Evolutionary conservation across 768 basidiomycete species (phyloP), one percentile per base, ranked within the genome.

Genomic region (Suillus ampliporus): DNA sequence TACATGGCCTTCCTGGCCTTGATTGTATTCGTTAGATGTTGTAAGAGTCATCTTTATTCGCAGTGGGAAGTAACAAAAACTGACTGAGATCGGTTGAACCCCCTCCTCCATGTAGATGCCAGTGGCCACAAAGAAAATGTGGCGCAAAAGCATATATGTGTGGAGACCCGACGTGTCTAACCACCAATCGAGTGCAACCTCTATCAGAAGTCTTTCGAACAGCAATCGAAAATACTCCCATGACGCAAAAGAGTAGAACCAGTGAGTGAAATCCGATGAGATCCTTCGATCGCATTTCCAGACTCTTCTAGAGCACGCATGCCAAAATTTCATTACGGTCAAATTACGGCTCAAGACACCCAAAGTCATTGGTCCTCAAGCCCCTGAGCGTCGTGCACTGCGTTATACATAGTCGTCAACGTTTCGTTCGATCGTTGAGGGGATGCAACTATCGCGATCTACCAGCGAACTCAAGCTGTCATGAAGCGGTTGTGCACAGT

Each of bases 361-460:
- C 26, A 26, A 9, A 28, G 47, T 15, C 47, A 48, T 4, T 50
- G 31, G 50, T 51, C 34, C 50, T 7, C 31, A 28, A 51, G 50
- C 50, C 50, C 50, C 50, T 51, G 19, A 34, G 50, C 26, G 1
- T 48, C 8, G 26, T 48, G 15, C 26, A 48, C 47, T 51, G 50
- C 28, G 11, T 51, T 51, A 51, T 51, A 51, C 28, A 51, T 51
- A 51, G 50, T 31, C 50, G 14, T 15, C 47, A 17, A 48, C 47
- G 47, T 26, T 48, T 26, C 23, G 14, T 17, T 26, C 26, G 47
- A 48, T 48, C 47, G 43, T 21, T n/a, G 9, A n/a, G 2, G 19
- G 9, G 19, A 7, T 17, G 10, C 9, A 43, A 44, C n/a, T n/a
- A 10, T 10, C 21, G 13, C 14, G 14, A 26, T 26, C 23, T 48